Evolutionary conservation across 2,329 filamentous ascomycete species (phyloP), one percentile per base, ranked within the genome.

Genomic region (Keithomyces neogunnii): DNA sequence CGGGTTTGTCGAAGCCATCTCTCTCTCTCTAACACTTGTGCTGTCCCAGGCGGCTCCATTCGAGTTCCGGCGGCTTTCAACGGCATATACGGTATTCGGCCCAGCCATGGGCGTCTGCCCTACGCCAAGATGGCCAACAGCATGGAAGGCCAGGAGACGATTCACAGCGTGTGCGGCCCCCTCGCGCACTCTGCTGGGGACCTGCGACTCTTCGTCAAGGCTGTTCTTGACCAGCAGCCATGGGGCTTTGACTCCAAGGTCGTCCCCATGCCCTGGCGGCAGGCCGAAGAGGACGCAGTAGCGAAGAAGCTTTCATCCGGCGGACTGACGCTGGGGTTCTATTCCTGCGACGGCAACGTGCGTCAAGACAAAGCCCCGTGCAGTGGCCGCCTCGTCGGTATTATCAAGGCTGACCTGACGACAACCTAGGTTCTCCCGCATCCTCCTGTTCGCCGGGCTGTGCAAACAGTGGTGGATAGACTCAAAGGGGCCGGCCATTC

Each of bases 31-130:
- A 35, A 35, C 33, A 6, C 33, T 35, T 35, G 19, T 19, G 19
- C 19, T 19, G 19, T 35, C 33, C 6, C 11, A 3, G 48, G 47
- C 32, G 80, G 80, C 2, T 78, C 74, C 7, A 62, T 83, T 13
- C 74, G 80, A 5, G 69, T 71, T 5, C 69, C 70, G 0, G 77
- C 79, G 2, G 69, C 76, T 0, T 80, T 75, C 55, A 78, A 76
- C 2, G 78, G 78, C 3, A 73, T 79, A 46, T 81, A 76, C 56
- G 77, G 77, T 2, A 70, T 82, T 26, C 72, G 74, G 3, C 76
- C 80, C 0, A 81, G 77, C 0, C 73, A 75, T 45, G 78, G 79
- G 11, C 72, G 82, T 2, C 80, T 84, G 48, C 79, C 81, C 0
- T 61, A 53, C 3, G 50, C 49, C 0, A 59, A 62, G 26, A 58